These are phyloP conservation scores for Eucalyptus globulus DNA, from an alignment of 345 rosid species.

Conservation along the genomic window DNA sequence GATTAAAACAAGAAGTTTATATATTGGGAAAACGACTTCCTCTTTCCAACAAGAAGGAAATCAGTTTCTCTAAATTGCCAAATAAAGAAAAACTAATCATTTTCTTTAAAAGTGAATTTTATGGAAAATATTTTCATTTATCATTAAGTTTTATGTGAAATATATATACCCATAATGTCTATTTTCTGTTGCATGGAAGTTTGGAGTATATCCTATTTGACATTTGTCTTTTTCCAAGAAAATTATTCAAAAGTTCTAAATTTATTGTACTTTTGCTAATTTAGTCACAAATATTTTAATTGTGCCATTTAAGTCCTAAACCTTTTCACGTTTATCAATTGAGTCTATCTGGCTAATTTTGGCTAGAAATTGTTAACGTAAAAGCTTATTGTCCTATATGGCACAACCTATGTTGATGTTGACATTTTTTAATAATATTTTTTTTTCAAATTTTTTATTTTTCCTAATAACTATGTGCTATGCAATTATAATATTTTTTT, in stretches of 20 bases:
- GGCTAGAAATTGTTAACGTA: accelerated
- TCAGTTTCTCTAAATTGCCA: not conserved
- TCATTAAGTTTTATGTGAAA: too few relatives aligned
- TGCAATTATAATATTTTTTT: too few relatives aligned
- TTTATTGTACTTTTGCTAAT: too few relatives aligned
- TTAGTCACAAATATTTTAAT: too few relatives aligned
- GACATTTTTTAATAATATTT: too few relatives aligned
- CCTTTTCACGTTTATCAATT: accelerated
- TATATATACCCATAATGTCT: not conserved
- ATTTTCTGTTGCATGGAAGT: not conserved
- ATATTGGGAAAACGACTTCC: not conserved
- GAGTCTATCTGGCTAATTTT: accelerated
- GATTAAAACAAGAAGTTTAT: not conserved
- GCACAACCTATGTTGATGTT: accelerated
- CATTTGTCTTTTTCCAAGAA: not conserved
- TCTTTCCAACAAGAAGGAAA: not conserved
- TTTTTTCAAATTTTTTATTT: too few relatives aligned
- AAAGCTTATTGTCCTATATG: accelerated
- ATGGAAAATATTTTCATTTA: not conserved
- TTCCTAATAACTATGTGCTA: too few relatives aligned
- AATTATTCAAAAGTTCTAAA: too few relatives aligned
- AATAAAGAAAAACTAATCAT: not conserved
- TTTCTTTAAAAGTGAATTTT: not conserved
- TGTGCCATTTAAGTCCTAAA: too few relatives aligned
- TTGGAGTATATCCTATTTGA: not conserved